Conservation (phyloP, 805 yeast genomes). For the Saturnispora ahearnii region DNA sequence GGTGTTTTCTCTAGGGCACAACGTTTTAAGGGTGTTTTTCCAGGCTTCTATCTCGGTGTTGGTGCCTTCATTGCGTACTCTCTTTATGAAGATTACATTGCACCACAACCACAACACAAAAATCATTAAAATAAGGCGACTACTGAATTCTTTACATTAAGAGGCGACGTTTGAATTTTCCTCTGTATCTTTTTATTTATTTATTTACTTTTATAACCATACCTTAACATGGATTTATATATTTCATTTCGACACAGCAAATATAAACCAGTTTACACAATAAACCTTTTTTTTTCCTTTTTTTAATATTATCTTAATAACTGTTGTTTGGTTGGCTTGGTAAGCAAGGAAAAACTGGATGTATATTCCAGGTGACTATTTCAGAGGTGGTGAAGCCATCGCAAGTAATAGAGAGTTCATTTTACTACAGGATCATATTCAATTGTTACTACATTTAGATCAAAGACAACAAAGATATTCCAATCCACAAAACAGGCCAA, state of each 20-base stretch:
- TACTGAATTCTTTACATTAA: background rate
- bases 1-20: slow-evolving; percentile 68
- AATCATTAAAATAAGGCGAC: background rate
- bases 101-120: slow-evolving; percentile 18
- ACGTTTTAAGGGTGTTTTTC: slow-evolving; percentile 63
- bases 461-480: slow-evolving; percentile 1
- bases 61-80: slow-evolving; percentile 64
- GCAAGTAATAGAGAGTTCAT: background rate
- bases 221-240: background rate
- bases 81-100: slow-evolving; percentile 48
- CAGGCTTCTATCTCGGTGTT: slow-evolving; percentile 72
- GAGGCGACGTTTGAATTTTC: slow-evolving; percentile 6
- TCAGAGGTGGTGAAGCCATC: background rate
- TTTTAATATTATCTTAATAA: no score
- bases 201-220: background rate
- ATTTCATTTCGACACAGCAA: background rate
- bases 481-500: slow-evolving; percentile 4
- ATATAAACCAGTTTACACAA: background rate
- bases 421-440: slow-evolving; percentile 1
- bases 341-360: background rate
- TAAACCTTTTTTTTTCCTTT: background rate
- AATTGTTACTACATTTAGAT: background rate
- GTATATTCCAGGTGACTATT: slow-evolving; percentile 7
- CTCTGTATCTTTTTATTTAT: background rate
- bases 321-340: no score